Percentiles rank a stretch among this genome's conserved stretches.
These are phyloP conservation scores for Microbotryum lychnidis-dioicae DNA, from an alignment of 1,284 basidiomycete species.

Conservation along the genomic window DNA sequence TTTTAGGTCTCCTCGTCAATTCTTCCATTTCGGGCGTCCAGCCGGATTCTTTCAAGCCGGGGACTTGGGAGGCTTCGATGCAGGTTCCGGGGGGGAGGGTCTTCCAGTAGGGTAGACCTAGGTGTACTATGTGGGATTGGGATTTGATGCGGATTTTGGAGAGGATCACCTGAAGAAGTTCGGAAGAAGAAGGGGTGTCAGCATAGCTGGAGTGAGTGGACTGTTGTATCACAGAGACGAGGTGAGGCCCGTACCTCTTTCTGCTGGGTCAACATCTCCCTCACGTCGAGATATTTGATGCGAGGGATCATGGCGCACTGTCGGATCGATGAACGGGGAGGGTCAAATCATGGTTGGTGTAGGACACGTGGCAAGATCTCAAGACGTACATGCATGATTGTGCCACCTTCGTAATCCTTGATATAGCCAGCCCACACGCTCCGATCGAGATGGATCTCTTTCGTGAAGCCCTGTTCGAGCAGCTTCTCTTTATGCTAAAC, in stretches of 20 bases:
- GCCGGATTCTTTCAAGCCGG: constrained; percentile 76
- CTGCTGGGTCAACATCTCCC: constrained; percentile 68
- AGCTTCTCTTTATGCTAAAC: background rate
- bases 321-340: background rate
- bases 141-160: constrained; percentile 83
- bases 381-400: constrained; percentile 73
- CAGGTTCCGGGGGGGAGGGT: constrained; percentile 30
- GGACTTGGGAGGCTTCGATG: constrained; percentile 47
- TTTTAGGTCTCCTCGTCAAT: constrained; percentile 52
- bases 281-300: constrained; percentile 80
- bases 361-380: background rate
- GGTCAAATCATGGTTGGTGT: background rate
- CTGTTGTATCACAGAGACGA: background rate
- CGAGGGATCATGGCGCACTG: constrained; percentile 83
- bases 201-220: background rate
- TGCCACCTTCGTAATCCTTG: constrained; percentile 99
- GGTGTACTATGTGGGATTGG: constrained; percentile 75
- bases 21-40: constrained; percentile 85
- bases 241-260: constrained; percentile 52
- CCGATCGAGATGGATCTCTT: constrained; percentile 85
- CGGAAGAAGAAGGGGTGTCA: background rate
- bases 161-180: constrained; percentile 55
- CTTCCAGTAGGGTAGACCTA: constrained; percentile 69
- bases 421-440: constrained; percentile 98
- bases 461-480: constrained; percentile 66